Conservation (phyloP, 2,329 filamentous ascomycete species). For the Biscogniauxia mediterranea region DNA sequence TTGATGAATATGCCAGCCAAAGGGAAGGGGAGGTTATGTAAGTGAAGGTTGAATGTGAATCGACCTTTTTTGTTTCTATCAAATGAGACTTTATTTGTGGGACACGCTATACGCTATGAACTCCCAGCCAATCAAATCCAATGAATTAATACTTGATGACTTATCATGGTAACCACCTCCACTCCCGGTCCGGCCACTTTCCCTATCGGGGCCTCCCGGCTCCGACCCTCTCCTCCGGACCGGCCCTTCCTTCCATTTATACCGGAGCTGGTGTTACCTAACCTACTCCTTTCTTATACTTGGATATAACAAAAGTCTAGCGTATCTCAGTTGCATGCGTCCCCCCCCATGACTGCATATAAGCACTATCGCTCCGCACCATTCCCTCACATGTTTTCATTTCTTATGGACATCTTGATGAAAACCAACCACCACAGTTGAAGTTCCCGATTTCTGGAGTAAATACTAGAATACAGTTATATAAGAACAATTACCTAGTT, state of each 20-base stretch:
- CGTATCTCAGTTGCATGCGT: background rate
- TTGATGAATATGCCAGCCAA: too few species aligned
- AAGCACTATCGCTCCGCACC: background rate
- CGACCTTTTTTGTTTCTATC: background rate
- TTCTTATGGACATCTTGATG: too few species aligned
- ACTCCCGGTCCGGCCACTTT: background rate
- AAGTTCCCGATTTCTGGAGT: too few species aligned
- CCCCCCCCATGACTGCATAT: background rate
- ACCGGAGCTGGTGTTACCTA: background rate
- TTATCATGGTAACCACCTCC: background rate
- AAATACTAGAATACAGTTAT: too few species aligned
- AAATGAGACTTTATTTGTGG: background rate
- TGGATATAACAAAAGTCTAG: background rate
- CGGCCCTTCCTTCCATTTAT: background rate
- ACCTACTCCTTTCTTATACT: background rate
- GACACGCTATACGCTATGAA: background rate
- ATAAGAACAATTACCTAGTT: too few species aligned
- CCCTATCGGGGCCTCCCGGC: background rate
- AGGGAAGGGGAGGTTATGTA: background rate
- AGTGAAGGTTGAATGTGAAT: background rate
- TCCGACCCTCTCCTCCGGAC: background rate
- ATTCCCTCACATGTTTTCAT: background rate
- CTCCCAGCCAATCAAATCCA: background rate
- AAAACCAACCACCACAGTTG: too few species aligned
- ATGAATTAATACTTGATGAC: background rate